Evolutionary conservation across 768 basidiomycete species (phyloP), one percentile per base, ranked within the genome.

Genomic region (Russula lepida): DNA sequence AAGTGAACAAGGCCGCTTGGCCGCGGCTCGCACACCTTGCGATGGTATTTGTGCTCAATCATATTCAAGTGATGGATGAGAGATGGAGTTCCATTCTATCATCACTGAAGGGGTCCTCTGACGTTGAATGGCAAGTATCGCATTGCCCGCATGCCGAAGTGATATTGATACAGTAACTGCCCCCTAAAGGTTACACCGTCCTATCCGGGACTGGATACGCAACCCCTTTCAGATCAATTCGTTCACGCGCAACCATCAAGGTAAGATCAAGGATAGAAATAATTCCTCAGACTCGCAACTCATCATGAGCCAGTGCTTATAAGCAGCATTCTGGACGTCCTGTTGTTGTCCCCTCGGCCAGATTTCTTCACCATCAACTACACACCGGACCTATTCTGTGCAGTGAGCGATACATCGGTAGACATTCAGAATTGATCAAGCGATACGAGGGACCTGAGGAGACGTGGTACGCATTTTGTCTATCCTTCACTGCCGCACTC

Each of bases 391-490:
- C n/a, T n/a, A n/a, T n/a, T n/a, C n/a, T n/a, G n/a, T n/a, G n/a
- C n/a, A n/a, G n/a, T n/a, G n/a, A n/a, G n/a, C n/a, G n/a, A n/a
- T n/a, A n/a, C n/a, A n/a, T n/a, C n/a, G n/a, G n/a, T n/a, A n/a
- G n/a, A n/a, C n/a, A n/a, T n/a, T n/a, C n/a, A n/a, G n/a, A n/a
- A 35, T 27, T 63, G 47, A 44, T 55, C 53, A 51, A 59, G 32
- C 58, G 32, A 35, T 63, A 63, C 23, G 43, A 55, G 12, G 53
- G 62, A 2, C 51, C 30, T n/a, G 47, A 44, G 28, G 58, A 52
- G 19, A n/a, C n/a, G 27, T 17, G 58, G 62, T 54, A 50, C 25
- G 58, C 19, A 11, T n/a, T 28, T 35, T 46, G 1, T n/a, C 23
- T 51, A 12, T 4, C 39, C 9, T 27, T n/a, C 13, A 48, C 27